These are phyloP conservation scores for Gypsophila paniculata DNA, from an alignment of 179 eudicot genomes.

Conservation along the genomic window DNA sequence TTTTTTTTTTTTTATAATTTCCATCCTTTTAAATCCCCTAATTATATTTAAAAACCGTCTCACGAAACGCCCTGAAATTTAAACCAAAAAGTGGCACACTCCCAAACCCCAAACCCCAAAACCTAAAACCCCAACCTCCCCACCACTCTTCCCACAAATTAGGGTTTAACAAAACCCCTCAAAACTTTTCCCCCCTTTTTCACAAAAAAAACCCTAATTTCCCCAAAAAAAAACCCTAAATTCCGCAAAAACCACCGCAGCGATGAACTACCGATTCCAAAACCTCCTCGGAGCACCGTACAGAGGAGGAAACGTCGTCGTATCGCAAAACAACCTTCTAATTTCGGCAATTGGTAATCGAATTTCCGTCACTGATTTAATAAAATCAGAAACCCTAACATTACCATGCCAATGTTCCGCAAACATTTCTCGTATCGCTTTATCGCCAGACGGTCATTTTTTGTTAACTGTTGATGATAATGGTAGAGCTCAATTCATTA, in stretches of 20 bases:
- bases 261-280: conserved; percentile 81
- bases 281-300: conserved; percentile 90
- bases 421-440: conserved; percentile 63
- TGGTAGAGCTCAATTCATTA: conserved; percentile 60
- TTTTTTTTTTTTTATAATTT: too few relatives aligned
- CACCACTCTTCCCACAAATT: background rate
- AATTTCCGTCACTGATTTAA: conserved; percentile 74
- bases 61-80: too few relatives aligned
- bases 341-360: conserved; percentile 83
- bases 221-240: conserved; percentile 9
- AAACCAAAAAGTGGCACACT: too few relatives aligned
- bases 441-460: conserved; percentile 69
- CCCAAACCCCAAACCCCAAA: background rate
- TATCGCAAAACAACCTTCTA: conserved; percentile 51
- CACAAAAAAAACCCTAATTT: conserved; percentile 13
- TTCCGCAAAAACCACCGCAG: background rate
- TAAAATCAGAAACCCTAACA: conserved; percentile 68
- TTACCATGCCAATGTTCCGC: conserved; percentile 71
- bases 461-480: conserved; percentile 76
- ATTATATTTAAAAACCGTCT: too few relatives aligned
- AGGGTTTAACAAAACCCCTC: conserved; percentile 28
- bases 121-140: conserved; percentile 15
- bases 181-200: background rate
- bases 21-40: too few relatives aligned
- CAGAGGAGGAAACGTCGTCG: conserved; percentile 77